phyloP scores from a whole-genome alignment of 371 early-diverging fungal genomes.

The Mucor mucedo region DNA sequence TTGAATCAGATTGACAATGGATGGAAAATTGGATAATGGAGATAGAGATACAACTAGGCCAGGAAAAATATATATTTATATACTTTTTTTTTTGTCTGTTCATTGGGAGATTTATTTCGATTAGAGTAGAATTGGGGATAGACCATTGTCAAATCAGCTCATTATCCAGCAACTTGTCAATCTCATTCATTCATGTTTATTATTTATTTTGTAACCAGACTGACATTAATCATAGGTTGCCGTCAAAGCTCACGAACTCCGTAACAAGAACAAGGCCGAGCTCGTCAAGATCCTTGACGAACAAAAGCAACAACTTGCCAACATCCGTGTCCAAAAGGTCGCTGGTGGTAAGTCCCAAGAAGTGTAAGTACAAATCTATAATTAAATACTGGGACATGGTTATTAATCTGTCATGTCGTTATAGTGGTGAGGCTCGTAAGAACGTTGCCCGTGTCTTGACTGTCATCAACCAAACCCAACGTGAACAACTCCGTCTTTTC shows the following conservation, averaged over 20 bases:
- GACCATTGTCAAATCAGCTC: too few relatives aligned
- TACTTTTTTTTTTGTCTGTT: neutral
- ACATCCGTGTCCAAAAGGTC: constrained; percentile 92
- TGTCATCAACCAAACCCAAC: constrained; percentile 91
- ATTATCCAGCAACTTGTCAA: neutral
- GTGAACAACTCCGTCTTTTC: constrained; percentile 81
- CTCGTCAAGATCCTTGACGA: constrained; percentile 88
- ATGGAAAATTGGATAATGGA: neutral
- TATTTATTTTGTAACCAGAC: neutral
- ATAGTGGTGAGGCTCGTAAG: constrained; percentile 85
- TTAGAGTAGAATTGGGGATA: too few relatives aligned
- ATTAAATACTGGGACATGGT: too few relatives aligned
- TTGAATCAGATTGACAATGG: constrained; percentile 7
- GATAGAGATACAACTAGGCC: neutral
- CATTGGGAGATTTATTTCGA: too few relatives aligned
- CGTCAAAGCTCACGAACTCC: constrained; percentile 92
- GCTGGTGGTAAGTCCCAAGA: constrained; percentile 82
- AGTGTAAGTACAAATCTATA: constrained; percentile 62
- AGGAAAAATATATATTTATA: neutral
- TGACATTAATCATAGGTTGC: constrained; percentile 53
- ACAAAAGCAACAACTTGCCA: constrained; percentile 91
- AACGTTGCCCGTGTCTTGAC: constrained; percentile 93
- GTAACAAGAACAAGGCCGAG: constrained; percentile 91
- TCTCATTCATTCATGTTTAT: neutral
- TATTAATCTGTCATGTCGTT: too few relatives aligned